phyloP scores from a whole-genome alignment of 768 basidiomycete species.

The Collybiopsis confluens region DNA sequence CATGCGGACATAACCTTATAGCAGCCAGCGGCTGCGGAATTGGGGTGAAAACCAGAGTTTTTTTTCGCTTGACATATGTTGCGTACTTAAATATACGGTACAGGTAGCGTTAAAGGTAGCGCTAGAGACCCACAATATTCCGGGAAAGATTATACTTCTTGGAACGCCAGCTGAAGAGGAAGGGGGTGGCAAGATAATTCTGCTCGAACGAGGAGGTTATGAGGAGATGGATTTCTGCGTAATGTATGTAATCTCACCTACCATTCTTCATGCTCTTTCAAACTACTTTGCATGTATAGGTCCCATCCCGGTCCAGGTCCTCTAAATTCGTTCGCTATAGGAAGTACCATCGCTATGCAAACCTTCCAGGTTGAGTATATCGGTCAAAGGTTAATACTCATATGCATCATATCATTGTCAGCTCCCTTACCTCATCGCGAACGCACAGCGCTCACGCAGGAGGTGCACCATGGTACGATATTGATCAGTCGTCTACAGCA shows the following conservation, averaged over 20 bases:
- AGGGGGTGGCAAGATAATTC: constrained; percentile 71
- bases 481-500: not conserved
- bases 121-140: constrained; percentile 53
- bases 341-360: constrained; percentile 61
- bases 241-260: constrained; percentile 40
- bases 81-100: too few species aligned
- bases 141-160: constrained; percentile 68
- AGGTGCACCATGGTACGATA: constrained; percentile 63
- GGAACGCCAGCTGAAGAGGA: constrained; percentile 86
- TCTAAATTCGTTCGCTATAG: constrained; percentile 43
- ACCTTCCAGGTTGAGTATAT: constrained; percentile 64
- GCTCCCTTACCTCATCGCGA: constrained; percentile 7
- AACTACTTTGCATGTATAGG: constrained; percentile 38
- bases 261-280: not conserved
- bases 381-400: constrained; percentile 58
- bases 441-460: constrained; percentile 67
- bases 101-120: constrained; percentile 73
- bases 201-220: constrained; percentile 76
- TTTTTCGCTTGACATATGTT: too few species aligned
- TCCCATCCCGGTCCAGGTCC: constrained; percentile 67
- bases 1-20: constrained; percentile 79
- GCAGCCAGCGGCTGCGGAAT: constrained; percentile 73
- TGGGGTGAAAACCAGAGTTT: too few species aligned
- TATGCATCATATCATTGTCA: not conserved
- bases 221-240: constrained; percentile 76